A percentile compares a stretch with the other conserved stretches of the same genome.
These are phyloP conservation scores for Aschersonia sp. DNA, from an alignment of 2,329 filamentous ascomycete genomes.

Conservation along the genomic window DNA sequence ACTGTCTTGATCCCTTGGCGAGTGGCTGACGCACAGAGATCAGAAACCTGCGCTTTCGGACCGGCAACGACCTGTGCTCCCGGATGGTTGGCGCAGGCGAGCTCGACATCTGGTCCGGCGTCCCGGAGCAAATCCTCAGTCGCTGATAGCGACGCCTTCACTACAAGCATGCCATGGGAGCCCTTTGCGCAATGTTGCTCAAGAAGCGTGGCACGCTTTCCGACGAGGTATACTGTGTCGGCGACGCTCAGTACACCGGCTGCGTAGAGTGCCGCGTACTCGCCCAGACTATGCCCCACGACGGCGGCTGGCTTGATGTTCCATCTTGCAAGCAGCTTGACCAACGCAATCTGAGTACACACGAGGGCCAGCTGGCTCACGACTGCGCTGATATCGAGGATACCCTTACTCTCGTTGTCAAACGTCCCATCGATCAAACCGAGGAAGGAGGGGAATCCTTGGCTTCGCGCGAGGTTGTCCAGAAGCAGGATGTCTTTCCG, in stretches of 20 bases:
- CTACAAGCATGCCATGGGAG: constrained; percentile 46
- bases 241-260: constrained; percentile 57
- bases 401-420: not conserved
- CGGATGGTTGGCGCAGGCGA: constrained; percentile 64
- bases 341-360: constrained; percentile 13
- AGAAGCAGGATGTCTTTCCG: not conserved
- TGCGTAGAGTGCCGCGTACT: constrained; percentile 37
- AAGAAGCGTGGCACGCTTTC: constrained; percentile 50
- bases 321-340: constrained; percentile 12
- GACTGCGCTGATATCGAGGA: constrained; percentile 4
- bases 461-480: not conserved
- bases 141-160: constrained; percentile 24
- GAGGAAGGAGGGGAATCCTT: constrained; percentile 31
- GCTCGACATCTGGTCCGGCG: constrained; percentile 9
- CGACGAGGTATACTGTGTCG: constrained; percentile 61
- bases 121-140: not conserved
- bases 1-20: constrained; percentile 24
- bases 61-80: constrained; percentile 58
- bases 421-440: constrained; percentile 34
- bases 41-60: constrained; percentile 20
- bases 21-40: not conserved
- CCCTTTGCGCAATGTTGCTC: constrained; percentile 29
- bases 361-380: constrained; percentile 38
- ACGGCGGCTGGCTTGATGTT: constrained; percentile 40
- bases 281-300: constrained; percentile 37